Percentiles rank a stretch among this genome's conserved stretches.
phyloP scores from a whole-genome alignment of 2,329 filamentous ascomycete genomes.

The Diaporthe sp. region DNA sequence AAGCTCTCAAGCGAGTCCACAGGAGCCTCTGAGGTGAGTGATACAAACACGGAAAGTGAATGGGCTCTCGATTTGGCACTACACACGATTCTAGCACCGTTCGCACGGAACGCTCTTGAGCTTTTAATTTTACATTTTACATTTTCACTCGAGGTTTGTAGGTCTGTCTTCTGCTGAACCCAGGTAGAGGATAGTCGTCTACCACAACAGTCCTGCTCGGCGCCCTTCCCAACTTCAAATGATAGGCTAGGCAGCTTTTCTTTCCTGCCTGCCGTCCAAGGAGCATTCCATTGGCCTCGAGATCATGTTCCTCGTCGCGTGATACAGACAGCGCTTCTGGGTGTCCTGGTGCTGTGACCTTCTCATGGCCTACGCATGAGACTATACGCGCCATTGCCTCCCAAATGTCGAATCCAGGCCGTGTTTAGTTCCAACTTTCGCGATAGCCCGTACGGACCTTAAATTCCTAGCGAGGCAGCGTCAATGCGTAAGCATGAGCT shows the following conservation, averaged over 20 bases:
- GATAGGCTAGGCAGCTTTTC: neutral
- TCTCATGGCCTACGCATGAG: neutral
- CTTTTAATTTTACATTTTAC: neutral
- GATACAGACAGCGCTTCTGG: neutral
- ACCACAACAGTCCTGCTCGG: neutral
- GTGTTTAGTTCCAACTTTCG: neutral
- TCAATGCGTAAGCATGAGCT: neutral
- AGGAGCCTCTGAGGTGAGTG: neutral
- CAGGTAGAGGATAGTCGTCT: neutral
- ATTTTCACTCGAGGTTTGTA: neutral
- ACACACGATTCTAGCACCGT: neutral
- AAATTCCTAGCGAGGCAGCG: neutral
- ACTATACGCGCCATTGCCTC: neutral
- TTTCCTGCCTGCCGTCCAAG: neutral
- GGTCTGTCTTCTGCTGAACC: neutral
- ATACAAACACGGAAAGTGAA: neutral
- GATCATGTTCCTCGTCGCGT: neutral
- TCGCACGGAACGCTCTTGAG: neutral
- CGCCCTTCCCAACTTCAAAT: neutral
- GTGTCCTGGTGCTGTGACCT: neutral
- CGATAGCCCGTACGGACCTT: neutral
- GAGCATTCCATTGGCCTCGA: neutral
- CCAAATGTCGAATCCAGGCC: neutral
- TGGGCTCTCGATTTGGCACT: neutral
- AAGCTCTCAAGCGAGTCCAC: constrained; percentile 14